A percentile compares a stretch with the other conserved stretches of the same genome.
Conservation (phyloP, 2,329 filamentous ascomycete genomes). For the Diaporthe humulicola region DNA sequence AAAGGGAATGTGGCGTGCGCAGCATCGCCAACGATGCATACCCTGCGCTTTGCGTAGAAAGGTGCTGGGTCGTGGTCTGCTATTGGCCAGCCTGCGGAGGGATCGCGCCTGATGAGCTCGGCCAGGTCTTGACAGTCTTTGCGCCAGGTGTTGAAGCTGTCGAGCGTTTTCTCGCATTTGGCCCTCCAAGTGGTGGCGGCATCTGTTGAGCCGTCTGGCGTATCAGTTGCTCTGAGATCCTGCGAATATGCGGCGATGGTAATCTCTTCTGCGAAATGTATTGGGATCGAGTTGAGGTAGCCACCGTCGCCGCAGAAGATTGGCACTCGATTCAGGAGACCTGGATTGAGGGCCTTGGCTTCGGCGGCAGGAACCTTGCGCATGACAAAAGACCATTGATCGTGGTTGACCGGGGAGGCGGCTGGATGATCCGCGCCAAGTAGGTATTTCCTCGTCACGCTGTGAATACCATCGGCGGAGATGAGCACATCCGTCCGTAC, state of each 20-base stretch:
- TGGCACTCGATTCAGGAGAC: not conserved
- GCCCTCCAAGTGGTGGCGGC: not conserved
- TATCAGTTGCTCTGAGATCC: not conserved
- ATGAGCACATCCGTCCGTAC: slow-evolving; percentile 51
- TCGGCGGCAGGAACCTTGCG: slow-evolving; percentile 4
- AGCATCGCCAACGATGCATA: slow-evolving; percentile 43
- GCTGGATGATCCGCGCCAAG: slow-evolving; percentile 46
- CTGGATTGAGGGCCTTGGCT: not conserved
- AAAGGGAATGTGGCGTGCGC: slow-evolving; percentile 40
- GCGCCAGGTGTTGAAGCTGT: slow-evolving; percentile 13
- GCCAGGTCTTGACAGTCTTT: slow-evolving; percentile 3
- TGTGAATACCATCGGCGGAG: slow-evolving; percentile 55
- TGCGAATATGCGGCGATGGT: not conserved
- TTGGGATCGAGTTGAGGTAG: slow-evolving; percentile 3
- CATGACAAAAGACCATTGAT: slow-evolving; percentile 45
- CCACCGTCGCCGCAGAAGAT: slow-evolving; percentile 8
- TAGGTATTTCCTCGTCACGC: slow-evolving; percentile 52
- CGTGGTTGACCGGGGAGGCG: slow-evolving; percentile 45
- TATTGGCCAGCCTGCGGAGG: slow-evolving; percentile 18
- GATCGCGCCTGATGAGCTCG: slow-evolving; percentile 10
- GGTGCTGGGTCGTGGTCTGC: slow-evolving; percentile 52
- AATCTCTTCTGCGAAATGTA: slow-evolving; percentile 9
- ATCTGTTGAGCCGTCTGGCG: not conserved
- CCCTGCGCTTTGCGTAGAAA: slow-evolving; percentile 43
- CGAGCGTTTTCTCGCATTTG: not conserved